A percentile compares a stretch with the other conserved stretches of the same genome.
Evolutionary conservation across 305 asterid species (phyloP).

Genomic region (Petunia hybrid): DNA sequence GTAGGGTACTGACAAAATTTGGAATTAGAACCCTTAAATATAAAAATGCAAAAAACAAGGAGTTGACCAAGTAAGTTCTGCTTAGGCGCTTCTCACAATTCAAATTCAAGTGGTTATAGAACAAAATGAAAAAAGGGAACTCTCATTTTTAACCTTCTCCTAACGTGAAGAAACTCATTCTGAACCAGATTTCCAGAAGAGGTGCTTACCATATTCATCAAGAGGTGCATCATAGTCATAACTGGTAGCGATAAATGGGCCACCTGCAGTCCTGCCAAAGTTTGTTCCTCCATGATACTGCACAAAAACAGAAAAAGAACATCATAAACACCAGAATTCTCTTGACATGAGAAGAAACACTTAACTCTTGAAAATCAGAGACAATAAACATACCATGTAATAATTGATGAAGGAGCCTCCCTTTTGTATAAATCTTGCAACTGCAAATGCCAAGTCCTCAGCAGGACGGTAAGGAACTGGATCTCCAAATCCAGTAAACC

Average conservation of each 20-base stretch:
- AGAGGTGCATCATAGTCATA: slow-evolving; percentile 98
- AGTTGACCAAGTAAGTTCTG: neutral
- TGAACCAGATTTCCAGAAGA: slow-evolving; percentile 12
- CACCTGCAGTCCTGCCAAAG: slow-evolving; percentile 97
- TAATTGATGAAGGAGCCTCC: slow-evolving; percentile 94
- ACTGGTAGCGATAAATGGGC: slow-evolving; percentile 96
- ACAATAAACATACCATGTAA: slow-evolving; percentile 72
- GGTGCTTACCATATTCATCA: slow-evolving; percentile 80
- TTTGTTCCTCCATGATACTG: slow-evolving; percentile 98
- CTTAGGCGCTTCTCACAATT: slow-evolving; percentile 1
- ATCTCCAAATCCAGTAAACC: slow-evolving; percentile 99
- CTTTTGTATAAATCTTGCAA: slow-evolving; percentile 86
- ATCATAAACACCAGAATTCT: slow-evolving; percentile 4
- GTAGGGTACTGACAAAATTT: neutral
- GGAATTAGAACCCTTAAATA: neutral
- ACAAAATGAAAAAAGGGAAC: neutral
- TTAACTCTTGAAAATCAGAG: neutral
- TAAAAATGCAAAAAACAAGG: neutral
- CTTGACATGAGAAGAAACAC: slow-evolving; percentile 16
- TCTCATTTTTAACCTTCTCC: neutral
- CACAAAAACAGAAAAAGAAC: slow-evolving; percentile 14
- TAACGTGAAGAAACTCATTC: neutral
- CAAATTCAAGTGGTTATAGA: slow-evolving; percentile 15
- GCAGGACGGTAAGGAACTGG: slow-evolving; percentile 97
- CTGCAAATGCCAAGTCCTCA: slow-evolving; percentile 94